A percentile compares a stretch with the other conserved stretches of the same genome.
Conservation (phyloP, 1,284 basidiomycete genomes). For the Ganoderma sp. region DNA sequence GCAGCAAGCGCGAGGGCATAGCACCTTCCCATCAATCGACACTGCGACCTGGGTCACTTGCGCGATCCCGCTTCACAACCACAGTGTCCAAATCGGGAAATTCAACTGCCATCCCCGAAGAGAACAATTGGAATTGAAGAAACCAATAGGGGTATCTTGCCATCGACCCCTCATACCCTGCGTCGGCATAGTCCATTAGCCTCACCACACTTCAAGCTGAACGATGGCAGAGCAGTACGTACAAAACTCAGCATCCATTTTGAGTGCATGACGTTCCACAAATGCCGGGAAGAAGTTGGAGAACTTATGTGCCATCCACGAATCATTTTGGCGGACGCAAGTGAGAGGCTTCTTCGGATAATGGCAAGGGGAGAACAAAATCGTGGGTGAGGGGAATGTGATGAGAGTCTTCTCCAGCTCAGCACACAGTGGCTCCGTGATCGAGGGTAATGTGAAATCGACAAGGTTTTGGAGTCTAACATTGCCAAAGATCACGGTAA, state of each 20-base stretch:
- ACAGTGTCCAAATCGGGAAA: too few species aligned
- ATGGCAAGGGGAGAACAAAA: background rate
- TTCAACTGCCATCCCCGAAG: background rate
- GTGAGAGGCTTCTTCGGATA: too few species aligned
- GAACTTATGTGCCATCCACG: too few species aligned
- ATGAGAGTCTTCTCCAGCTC: background rate
- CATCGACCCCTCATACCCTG: background rate
- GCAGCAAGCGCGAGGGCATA: background rate
- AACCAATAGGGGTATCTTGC: background rate
- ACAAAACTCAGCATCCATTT: background rate
- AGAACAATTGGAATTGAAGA: background rate
- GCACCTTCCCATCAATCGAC: background rate
- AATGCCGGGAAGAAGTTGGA: background rate
- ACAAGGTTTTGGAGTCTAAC: too few species aligned
- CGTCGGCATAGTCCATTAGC: background rate
- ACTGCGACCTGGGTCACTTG: background rate
- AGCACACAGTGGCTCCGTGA: background rate
- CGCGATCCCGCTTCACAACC: background rate
- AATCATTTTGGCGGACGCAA: background rate
- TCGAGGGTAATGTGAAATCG: too few species aligned
- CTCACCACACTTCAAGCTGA: background rate
- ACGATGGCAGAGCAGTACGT: background rate
- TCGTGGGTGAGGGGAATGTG: background rate
- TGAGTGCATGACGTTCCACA: background rate
- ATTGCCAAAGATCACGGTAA: background rate